Evolutionary conservation across 306 rosid species (phyloP), one percentile per base, ranked within the genome.

Genomic region (Acacia melanoxylon): DNA sequence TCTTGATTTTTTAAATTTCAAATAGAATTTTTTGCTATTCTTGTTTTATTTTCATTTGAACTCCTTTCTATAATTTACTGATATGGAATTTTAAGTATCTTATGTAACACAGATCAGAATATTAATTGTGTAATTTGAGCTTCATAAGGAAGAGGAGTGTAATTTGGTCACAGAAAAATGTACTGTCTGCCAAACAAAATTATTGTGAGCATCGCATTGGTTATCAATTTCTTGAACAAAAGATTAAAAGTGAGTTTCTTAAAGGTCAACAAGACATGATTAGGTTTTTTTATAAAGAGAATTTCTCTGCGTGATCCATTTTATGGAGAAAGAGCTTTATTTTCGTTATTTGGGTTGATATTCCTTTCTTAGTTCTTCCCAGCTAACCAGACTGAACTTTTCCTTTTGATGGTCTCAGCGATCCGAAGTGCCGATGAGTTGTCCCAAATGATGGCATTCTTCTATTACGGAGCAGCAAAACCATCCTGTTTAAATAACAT

Each of bases 391-490:
- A 63, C n/a, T 42, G 35, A 74, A 70, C 75, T 61, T 7, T 35
- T 82, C 44, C 42, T 17, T 81, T 31, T 76, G 75, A 27, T 75
- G 54, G 76, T 62, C 82, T 52, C 94, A 93, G 99, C 29, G 29
- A 86, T 87, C 81, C 90, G 90, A 82, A 87, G 46, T 76, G 99
- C 90, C 68, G 98, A 95, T 29, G 99, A 95, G 79, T 80, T 89
- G 82, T 93, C 99, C 45, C 91, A 95, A 82, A 87, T 93, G 66
- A 95, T 93, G 98, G 98, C 99, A 25, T 91, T 83, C 90, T 95
- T 89, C 67, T 93, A 91, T 83, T 91, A 84, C 45, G 95, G 99
- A 20, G 97, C 97, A 77, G 92, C 91, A 71, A 90, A 89, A 72
- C 99, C 98, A 24, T 52, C 89, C 51, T 91, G 89, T 85, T 89